These are phyloP conservation scores for Ajuga reptans DNA, from an alignment of 305 asterid species.

Conservation along the genomic window DNA sequence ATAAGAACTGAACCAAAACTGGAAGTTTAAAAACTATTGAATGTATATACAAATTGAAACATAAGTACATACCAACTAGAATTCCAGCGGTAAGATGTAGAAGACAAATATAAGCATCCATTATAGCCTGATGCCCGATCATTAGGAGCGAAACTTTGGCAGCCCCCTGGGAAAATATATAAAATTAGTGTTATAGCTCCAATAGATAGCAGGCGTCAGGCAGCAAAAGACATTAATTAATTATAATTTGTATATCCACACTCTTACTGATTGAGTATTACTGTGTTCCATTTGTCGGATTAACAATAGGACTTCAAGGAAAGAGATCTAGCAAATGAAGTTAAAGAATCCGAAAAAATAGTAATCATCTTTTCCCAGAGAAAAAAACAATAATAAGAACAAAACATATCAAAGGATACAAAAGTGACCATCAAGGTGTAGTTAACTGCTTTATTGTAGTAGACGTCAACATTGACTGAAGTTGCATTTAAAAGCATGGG, in stretches of 20 bases:
- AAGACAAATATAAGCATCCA: constrained; percentile 97
- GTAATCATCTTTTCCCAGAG: background rate
- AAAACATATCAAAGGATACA: constrained; percentile 65
- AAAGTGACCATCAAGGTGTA: constrained; percentile 98
- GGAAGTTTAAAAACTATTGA: no score
- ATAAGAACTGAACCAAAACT: background rate
- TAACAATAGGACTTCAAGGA: constrained; percentile 84
- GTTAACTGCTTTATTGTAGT: constrained; percentile 93
- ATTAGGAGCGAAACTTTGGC: constrained; percentile 96
- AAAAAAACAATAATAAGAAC: constrained; percentile 1
- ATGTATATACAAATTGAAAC: background rate
- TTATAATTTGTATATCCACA: background rate
- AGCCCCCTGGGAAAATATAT: constrained; percentile 58
- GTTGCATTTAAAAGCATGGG: constrained; percentile 89
- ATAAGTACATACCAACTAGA: constrained; percentile 66
- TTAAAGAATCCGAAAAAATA: constrained; percentile 47
- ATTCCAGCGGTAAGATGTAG: constrained; percentile 97
- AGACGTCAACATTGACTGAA: constrained; percentile 78
- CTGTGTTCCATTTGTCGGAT: constrained; percentile 98
- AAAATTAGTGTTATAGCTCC: constrained; percentile 12
- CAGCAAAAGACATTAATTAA: background rate
- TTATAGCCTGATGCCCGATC: constrained; percentile 97
- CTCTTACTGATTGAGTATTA: constrained; percentile 88
- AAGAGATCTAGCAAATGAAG: constrained; percentile 56
- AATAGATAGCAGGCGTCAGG: background rate